These are phyloP conservation scores for Colletotrichum euphorbiae DNA, from an alignment of 2,329 filamentous ascomycete species.

Conservation along the genomic window DNA sequence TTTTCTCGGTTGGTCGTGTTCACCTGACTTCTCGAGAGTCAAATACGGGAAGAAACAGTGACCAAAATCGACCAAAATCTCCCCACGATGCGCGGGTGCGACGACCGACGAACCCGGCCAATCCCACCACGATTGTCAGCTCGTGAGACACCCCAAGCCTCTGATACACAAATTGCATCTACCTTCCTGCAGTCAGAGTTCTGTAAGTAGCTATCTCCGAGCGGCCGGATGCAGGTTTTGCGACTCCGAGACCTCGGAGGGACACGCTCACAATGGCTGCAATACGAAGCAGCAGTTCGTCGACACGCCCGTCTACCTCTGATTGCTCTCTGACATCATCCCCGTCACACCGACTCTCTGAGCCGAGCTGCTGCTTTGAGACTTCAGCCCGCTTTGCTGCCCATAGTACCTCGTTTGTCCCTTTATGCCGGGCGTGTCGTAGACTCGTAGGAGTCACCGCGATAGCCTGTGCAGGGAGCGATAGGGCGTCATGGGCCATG, in stretches of 20 bases:
- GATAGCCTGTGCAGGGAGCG: constrained; percentile 6
- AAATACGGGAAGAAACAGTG: constrained; percentile 6
- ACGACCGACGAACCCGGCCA: constrained; percentile 32
- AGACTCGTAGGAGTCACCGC: not conserved
- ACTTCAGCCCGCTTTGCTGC: not conserved
- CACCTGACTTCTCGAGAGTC: constrained; percentile 17
- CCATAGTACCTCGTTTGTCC: constrained; percentile 6
- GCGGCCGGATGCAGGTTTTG: constrained; percentile 39
- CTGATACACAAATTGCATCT: constrained; percentile 37
- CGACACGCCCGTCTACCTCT: constrained; percentile 5
- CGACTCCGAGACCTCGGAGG: constrained; percentile 33
- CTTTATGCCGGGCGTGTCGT: not conserved
- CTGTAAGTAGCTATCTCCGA: constrained; percentile 40
- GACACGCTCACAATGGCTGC: constrained; percentile 24
- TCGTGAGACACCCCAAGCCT: constrained; percentile 37
- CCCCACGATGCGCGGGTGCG: constrained; percentile 23
- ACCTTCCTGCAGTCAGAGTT: constrained; percentile 35
- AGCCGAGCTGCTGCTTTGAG: not conserved
- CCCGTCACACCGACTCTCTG: constrained; percentile 24
- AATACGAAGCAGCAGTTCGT: constrained; percentile 15
- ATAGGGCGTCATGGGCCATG: not conserved
- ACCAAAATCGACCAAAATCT: constrained; percentile 18
- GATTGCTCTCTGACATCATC: not conserved
- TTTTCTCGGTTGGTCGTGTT: constrained; percentile 9
- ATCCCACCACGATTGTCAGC: constrained; percentile 34